A percentile compares a stretch with the other conserved stretches of the same genome.
phyloP scores from a whole-genome alignment of 2,329 filamentous ascomycete species.

The Simplicillium sp. region DNA sequence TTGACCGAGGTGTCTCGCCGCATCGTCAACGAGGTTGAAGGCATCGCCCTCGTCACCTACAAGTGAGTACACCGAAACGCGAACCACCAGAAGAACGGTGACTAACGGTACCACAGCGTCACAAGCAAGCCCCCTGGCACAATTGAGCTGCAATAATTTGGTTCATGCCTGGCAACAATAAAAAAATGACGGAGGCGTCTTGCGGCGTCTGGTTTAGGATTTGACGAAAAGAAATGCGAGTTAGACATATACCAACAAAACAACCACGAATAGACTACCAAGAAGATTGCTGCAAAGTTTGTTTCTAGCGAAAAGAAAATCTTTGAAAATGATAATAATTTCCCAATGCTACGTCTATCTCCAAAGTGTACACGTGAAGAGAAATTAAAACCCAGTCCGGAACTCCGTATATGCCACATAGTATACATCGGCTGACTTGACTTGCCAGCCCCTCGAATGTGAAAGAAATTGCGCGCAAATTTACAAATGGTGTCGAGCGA shows the following conservation, averaged over 20 bases:
- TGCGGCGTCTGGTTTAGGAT: too few relatives aligned
- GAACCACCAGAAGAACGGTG: constrained; percentile 40
- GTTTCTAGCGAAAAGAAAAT: too few relatives aligned
- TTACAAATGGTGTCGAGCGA: background rate
- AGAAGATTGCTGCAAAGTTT: too few relatives aligned
- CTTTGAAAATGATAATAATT: too few relatives aligned
- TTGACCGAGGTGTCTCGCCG: constrained; percentile 54
- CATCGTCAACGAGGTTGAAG: constrained; percentile 59
- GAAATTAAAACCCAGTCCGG: constrained; percentile 2
- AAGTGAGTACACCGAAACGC: background rate
- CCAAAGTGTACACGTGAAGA: background rate
- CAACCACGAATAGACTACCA: too few relatives aligned
- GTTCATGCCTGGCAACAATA: background rate
- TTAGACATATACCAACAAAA: too few relatives aligned
- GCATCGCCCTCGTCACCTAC: constrained; percentile 51
- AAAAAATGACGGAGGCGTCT: too few relatives aligned
- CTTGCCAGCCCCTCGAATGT: background rate
- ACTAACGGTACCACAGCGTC: constrained; percentile 58
- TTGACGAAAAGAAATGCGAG: too few relatives aligned
- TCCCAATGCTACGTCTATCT: too few relatives aligned
- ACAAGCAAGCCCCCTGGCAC: constrained; percentile 58
- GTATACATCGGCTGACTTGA: constrained; percentile 3
- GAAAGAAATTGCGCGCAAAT: background rate
- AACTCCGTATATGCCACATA: constrained; percentile 7
- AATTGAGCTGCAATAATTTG: constrained; percentile 60